Evolutionary conservation across 2,329 filamentous ascomycete genomes (phyloP), one percentile per base, ranked within the genome.

Genomic region (Diaporthe eres): DNA sequence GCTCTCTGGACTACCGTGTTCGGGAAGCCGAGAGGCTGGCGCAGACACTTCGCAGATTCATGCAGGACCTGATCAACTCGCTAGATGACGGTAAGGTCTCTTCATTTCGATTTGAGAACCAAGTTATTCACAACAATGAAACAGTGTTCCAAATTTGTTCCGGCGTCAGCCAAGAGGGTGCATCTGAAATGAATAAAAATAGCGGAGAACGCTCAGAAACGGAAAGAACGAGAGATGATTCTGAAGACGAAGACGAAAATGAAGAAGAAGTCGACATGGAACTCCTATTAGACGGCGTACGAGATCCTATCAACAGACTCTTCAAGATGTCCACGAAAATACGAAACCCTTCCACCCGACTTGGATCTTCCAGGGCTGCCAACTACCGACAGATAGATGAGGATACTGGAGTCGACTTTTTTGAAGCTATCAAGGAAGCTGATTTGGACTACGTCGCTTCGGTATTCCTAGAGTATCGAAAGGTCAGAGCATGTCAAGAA

Each of bases 281-380:
- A 1, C 28, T 71, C 1, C 44, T 72, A 55, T 6, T 75, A 39
- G 74, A 75, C n/a, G 22, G 55, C 44, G 19, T 72, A 15, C 53
- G 55, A 25, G 68, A 75, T 61, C 63, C 74, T 37, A 75, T 75
- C 42, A 49, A 75, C 37, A 57, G 68, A 25, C 42, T 74, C 10
- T 74, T 68, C 39, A 74, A 60, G 37, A n/a, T 74, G 8, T 74
- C 72, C 25, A 74, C 61, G 3, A 68, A 70, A 39, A 74, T 74
- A 34, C 44, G 61, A 13, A 68, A 53, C 25, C 72, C 72, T 34
- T 74, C 72, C 9, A 57, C 72, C 12, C 42, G 72, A 58, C 42
- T 74, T 37, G 72, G 39, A n/a, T 74, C 72, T 12, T 74, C 61
- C 15, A 70, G 15, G 8, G 37, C 72, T 42, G 19, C 15, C 15